Conservation (phyloP, 768 basidiomycete genomes). For the Hortiboletus campestris region DNA sequence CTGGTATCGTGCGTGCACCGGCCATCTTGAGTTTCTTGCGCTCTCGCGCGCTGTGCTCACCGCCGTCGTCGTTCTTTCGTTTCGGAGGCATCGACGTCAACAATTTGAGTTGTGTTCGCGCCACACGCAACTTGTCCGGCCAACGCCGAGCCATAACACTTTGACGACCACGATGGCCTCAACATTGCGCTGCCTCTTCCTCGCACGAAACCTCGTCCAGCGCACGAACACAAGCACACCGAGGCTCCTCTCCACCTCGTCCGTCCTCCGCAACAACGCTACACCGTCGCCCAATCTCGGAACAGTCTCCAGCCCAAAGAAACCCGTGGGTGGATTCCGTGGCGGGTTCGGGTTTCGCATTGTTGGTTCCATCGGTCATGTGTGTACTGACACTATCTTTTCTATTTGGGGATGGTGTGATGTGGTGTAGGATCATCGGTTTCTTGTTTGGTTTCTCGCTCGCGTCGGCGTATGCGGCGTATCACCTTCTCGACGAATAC, state of each 20-base stretch:
- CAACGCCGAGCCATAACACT: slow-evolving; percentile 19
- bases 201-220: slow-evolving; percentile 15
- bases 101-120: too few relatives aligned
- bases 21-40: slow-evolving; percentile 70
- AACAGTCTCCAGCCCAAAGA: slow-evolving; percentile 55
- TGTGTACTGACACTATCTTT: neutral
- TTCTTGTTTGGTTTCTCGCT: slow-evolving; percentile 90
- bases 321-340: slow-evolving; percentile 72
- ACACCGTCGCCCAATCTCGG: slow-evolving; percentile 49
- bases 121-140: too few relatives aligned
- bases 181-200: slow-evolving; percentile 29
- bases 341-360: slow-evolving; percentile 48
- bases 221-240: slow-evolving; percentile 7
- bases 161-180: slow-evolving; percentile 35
- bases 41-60: slow-evolving; percentile 41
- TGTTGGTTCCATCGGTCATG: slow-evolving; percentile 5
- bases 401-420: too few relatives aligned
- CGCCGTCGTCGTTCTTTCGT: slow-evolving; percentile 34
- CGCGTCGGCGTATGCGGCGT: slow-evolving; percentile 83
- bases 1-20: slow-evolving; percentile 63
- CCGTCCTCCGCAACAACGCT: slow-evolving; percentile 42
- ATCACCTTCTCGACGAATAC: slow-evolving; percentile 88
- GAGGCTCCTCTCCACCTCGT: slow-evolving; percentile 46
- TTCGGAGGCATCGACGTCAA: slow-evolving; percentile 38
- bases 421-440: slow-evolving; percentile 61